Evolutionary conservation across 257 asterid species (phyloP).

Genomic region (Ajuga chamaepitys): DNA sequence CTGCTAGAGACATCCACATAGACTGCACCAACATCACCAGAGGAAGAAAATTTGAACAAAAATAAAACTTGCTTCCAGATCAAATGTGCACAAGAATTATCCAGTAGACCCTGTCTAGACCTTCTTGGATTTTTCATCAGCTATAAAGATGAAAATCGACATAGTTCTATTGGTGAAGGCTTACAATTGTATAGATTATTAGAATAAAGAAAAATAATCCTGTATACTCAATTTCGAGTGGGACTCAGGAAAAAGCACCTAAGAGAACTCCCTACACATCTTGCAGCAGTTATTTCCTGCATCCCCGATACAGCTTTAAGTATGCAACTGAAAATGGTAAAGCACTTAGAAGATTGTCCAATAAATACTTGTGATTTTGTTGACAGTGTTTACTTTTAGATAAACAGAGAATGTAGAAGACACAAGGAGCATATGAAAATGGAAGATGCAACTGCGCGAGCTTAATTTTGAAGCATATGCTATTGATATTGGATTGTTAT

Average conservation of each 20-base stretch:
- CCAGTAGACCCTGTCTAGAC: background rate
- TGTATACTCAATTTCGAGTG: background rate
- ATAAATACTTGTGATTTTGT: background rate
- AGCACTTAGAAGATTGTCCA: background rate
- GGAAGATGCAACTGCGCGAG: too few relatives aligned
- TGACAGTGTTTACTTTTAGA: constrained; percentile 1
- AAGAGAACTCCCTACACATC: background rate
- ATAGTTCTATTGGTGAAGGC: background rate
- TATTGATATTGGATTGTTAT: background rate
- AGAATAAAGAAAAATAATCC: background rate
- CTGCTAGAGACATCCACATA: background rate
- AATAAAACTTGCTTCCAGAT: background rate
- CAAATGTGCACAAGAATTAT: background rate
- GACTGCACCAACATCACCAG: background rate
- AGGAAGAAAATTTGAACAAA: background rate
- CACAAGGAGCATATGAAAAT: background rate
- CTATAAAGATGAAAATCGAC: background rate
- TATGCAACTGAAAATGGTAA: background rate
- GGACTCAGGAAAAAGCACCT: background rate
- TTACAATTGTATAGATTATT: background rate
- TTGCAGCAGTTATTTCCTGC: constrained; percentile 11
- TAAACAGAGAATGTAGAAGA: background rate
- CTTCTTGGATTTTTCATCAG: background rate
- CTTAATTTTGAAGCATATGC: background rate
- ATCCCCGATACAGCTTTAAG: background rate